Percentiles rank a stretch among this genome's conserved stretches.
Conservation (phyloP, 75 land plant genomes). For the Cunninghamia lanceolata region DNA sequence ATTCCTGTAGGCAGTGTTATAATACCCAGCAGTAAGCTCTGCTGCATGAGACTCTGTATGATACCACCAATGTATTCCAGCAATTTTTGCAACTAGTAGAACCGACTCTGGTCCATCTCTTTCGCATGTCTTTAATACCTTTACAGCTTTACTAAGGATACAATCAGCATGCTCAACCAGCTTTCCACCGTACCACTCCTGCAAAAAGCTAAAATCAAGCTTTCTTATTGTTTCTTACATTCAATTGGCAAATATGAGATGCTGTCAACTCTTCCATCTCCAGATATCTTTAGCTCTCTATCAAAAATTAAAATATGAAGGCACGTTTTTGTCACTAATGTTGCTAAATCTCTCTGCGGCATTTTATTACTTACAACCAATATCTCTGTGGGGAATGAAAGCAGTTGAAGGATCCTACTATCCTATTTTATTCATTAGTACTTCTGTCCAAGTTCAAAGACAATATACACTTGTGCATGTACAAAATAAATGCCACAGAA, state of each 20-base stretch:
- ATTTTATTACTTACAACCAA: neutral
- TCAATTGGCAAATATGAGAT: neutral
- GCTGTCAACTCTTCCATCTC: neutral
- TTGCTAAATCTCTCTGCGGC: neutral
- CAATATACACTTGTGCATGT: neutral
- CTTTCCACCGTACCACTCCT: constrained; percentile 47
- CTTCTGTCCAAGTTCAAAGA: neutral
- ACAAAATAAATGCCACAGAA: neutral
- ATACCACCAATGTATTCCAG: constrained; percentile 52
- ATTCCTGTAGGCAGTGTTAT: constrained; percentile 40
- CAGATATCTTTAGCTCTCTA: neutral
- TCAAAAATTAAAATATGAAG: neutral
- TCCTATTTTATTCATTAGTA: constrained; percentile 1
- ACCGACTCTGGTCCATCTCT: constrained; percentile 12
- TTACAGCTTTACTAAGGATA: constrained; percentile 26
- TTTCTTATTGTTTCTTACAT: constrained; percentile 11
- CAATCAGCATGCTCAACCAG: constrained; percentile 40
- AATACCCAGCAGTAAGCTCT: constrained; percentile 58
- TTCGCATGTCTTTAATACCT: constrained; percentile 21
- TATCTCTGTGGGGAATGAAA: neutral
- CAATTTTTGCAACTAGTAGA: constrained; percentile 35
- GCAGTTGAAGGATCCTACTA: neutral
- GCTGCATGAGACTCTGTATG: constrained; percentile 41
- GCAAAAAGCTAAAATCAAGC: constrained; percentile 14
- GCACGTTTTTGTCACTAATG: neutral